Percentiles rank a stretch among this genome's conserved stretches.
phyloP scores from a whole-genome alignment of 2,329 filamentous ascomycete species.

The Rutstroemia sp. region DNA sequence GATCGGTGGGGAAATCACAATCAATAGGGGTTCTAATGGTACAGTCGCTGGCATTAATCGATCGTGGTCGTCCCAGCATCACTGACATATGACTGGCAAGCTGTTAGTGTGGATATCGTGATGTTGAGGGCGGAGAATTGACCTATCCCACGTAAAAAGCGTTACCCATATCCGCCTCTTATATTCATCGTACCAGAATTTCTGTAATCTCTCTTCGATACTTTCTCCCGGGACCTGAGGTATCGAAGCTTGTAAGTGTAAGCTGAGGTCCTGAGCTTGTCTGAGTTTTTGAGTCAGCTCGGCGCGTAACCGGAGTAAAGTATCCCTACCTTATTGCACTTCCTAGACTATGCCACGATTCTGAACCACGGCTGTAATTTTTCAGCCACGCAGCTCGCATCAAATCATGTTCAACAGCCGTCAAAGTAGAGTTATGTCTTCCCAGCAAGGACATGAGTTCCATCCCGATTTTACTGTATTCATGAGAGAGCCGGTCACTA shows the following conservation, averaged over 20 bases:
- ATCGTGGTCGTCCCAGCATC: slow-evolving; percentile 10
- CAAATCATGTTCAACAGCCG: slow-evolving; percentile 12
- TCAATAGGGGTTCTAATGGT: slow-evolving; percentile 8
- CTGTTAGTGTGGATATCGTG: background rate
- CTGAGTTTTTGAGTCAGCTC: slow-evolving; percentile 1
- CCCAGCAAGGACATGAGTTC: slow-evolving; percentile 11
- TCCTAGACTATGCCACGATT: slow-evolving; percentile 13
- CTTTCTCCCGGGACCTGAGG: background rate
- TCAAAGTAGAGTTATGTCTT: slow-evolving; percentile 7
- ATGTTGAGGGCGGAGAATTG: background rate
- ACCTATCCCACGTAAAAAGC: slow-evolving; percentile 13
- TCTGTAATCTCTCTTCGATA: background rate
- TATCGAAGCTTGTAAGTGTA: slow-evolving; percentile 7
- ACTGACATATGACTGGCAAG: slow-evolving; percentile 8
- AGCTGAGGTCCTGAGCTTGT: slow-evolving; percentile 10
- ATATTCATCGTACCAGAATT: slow-evolving; percentile 13
- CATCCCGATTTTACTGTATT: slow-evolving; percentile 11
- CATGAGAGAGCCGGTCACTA: slow-evolving; percentile 6
- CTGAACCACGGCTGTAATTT: slow-evolving; percentile 11
- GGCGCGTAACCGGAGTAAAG: background rate
- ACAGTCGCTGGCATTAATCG: slow-evolving; percentile 13
- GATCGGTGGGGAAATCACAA: slow-evolving; percentile 8
- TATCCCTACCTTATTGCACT: slow-evolving; percentile 6
- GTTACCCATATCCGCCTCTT: slow-evolving; percentile 9
- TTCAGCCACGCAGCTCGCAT: slow-evolving; percentile 13